phyloP scores from a whole-genome alignment of 257 asterid genomes.

The Solanum piurae region DNA sequence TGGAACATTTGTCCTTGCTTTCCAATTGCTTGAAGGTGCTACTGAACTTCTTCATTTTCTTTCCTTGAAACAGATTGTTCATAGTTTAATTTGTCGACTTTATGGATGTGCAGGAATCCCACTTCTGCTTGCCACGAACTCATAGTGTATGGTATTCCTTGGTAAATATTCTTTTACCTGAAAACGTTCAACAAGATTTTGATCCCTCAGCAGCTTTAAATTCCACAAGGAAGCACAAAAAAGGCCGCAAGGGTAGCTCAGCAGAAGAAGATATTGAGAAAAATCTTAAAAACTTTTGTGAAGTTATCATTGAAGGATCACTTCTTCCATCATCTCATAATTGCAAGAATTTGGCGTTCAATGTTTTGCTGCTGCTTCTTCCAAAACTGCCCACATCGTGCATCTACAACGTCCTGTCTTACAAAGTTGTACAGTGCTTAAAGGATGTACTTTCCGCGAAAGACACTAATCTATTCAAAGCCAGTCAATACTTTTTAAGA shows the following conservation, averaged over 20 bases:
- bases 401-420: slow-evolving; percentile 41
- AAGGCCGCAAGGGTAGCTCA: slow-evolving; percentile 45
- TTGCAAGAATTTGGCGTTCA: slow-evolving; percentile 81
- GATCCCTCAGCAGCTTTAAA: slow-evolving; percentile 35
- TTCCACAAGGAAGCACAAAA: slow-evolving; percentile 71
- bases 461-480: slow-evolving; percentile 87
- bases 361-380: slow-evolving; percentile 59
- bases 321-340: slow-evolving; percentile 86
- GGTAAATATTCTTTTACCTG: slow-evolving; percentile 62
- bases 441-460: slow-evolving; percentile 74
- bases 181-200: slow-evolving; percentile 34
- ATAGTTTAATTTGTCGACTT: slow-evolving; percentile 8
- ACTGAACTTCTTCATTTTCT: slow-evolving; percentile 4
- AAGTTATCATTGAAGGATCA: slow-evolving; percentile 72
- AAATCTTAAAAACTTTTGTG: slow-evolving; percentile 53
- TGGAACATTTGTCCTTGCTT: slow-evolving; percentile 45
- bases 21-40: slow-evolving; percentile 80
- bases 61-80: background rate
- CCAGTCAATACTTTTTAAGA: slow-evolving; percentile 66
- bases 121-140: slow-evolving; percentile 87
- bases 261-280: slow-evolving; percentile 64
- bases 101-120: slow-evolving; percentile 61
- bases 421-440: slow-evolving; percentile 80
- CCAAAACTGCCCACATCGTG: slow-evolving; percentile 67
- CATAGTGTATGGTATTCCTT: slow-evolving; percentile 80